Conservation (phyloP, 345 rosid species). For the Diplotaxis tenuifolia region DNA sequence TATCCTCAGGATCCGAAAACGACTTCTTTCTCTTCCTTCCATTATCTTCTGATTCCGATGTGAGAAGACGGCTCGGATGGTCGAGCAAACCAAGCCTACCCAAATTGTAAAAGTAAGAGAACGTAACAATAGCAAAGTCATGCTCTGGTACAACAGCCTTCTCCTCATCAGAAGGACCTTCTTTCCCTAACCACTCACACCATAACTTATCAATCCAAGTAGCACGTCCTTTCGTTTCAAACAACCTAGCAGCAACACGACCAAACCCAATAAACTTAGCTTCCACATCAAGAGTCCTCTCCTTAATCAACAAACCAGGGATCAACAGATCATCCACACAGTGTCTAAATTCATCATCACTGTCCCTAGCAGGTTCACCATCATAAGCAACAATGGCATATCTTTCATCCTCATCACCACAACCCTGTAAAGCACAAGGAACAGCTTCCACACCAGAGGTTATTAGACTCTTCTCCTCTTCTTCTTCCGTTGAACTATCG, state of each 20-base stretch:
- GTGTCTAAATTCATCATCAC: slow-evolving; percentile 11
- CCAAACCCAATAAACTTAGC: slow-evolving; percentile 59
- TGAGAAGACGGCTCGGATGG: slow-evolving; percentile 53
- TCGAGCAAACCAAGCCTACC: slow-evolving; percentile 69
- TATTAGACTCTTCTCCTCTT: slow-evolving; percentile 34
- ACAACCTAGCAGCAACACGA: slow-evolving; percentile 55
- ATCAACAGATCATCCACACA: slow-evolving; percentile 42
- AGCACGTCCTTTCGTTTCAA: slow-evolving; percentile 42
- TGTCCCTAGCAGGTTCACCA: slow-evolving; percentile 33
- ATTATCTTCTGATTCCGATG: slow-evolving; percentile 37
- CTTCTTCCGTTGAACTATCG: slow-evolving; percentile 35
- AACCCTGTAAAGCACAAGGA: slow-evolving; percentile 41
- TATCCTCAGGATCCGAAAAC: slow-evolving; percentile 80
- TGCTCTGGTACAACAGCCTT: slow-evolving; percentile 46
- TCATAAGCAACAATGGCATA: slow-evolving; percentile 57
- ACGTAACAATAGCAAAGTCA: slow-evolving; percentile 68
- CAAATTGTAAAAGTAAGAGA: slow-evolving; percentile 58
- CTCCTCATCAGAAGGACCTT: slow-evolving; percentile 39
- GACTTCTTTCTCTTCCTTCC: slow-evolving; percentile 63
- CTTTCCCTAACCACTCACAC: slow-evolving; percentile 94
- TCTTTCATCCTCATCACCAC: slow-evolving; percentile 33
- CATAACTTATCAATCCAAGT: slow-evolving; percentile 58
- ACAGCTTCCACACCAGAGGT: slow-evolving; percentile 21
- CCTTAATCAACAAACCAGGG: slow-evolving; percentile 56
- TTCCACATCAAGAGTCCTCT: slow-evolving; percentile 55